Evolutionary conservation across 345 rosid genomes (phyloP), one percentile per base, ranked within the genome.

Genomic region (Hibiscus tridactylites): DNA sequence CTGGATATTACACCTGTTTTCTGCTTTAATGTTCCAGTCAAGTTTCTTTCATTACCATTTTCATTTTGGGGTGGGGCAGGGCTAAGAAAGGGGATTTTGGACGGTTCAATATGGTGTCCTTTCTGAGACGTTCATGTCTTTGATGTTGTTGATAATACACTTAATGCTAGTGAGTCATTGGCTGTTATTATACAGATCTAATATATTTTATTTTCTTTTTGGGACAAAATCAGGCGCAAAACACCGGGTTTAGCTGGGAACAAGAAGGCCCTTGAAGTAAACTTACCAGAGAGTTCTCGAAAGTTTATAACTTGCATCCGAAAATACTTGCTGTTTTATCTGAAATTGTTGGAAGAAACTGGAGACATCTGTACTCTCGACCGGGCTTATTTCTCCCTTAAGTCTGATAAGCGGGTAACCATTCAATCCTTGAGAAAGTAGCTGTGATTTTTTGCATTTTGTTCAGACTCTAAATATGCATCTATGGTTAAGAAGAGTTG

Each of bases 221-320:
- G 59, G 8, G 7, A 65, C 49, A 64, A 66, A 66, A 42, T 35
- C 83, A 94, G 98, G 86, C 96, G 98, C 69, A 94, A 82, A 81
- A 78, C 96, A 72, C 90, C 91, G 77, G 88, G 91, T 69, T 46
- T 86, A 72, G 78, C 93, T 44, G 96, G 90, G 69, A 94, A 85
- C 88, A 94, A 86, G 78, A 94, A 85, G 80, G 86, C 80, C 70
- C 97, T 91, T 75, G 99, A 91, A 81, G 97, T 92, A 70, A 88
- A 90, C 79, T 82, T 95, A 76, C 89, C 97, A 76, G 97, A 95
- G 84, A 95, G 97, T 79, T 95, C 97, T 13, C 85, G 99, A 72
- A 92, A 95, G 73, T 95, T 95, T 84, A 95, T 95, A 76, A 92
- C 99, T 28, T 88, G 99, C 83, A 92, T 94, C 71, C 79, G 99